Evolutionary conservation across 192 early-diverging fungal species (phyloP).

Genomic region (Backusella westeae): DNA sequence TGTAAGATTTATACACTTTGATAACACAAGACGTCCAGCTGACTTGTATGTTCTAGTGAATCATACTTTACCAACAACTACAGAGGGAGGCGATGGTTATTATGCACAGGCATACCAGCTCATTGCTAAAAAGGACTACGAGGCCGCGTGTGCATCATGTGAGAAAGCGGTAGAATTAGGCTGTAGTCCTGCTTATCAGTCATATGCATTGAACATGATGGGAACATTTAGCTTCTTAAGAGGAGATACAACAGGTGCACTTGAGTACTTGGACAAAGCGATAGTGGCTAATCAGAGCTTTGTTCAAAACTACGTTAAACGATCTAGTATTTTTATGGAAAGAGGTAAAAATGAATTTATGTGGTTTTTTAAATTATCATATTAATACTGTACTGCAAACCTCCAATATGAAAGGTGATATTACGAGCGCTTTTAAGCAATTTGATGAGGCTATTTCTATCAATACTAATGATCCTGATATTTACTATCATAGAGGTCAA

Average conservation of each 20-base stretch:
- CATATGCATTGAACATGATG: constrained; percentile 78
- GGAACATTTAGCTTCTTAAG: constrained; percentile 89
- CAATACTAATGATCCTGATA: constrained; percentile 75
- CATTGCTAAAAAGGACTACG: constrained; percentile 53
- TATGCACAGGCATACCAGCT: constrained; percentile 55
- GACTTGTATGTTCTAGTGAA: background rate
- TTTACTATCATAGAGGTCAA: constrained; percentile 81
- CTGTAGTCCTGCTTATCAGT: constrained; percentile 45
- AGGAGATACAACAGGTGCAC: constrained; percentile 74
- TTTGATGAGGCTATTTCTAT: constrained; percentile 71
- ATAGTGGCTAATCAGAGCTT: constrained; percentile 74
- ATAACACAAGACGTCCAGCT: background rate
- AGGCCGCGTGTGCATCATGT: constrained; percentile 57
- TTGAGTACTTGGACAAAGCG: constrained; percentile 76
- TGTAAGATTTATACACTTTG: constrained; percentile 12
- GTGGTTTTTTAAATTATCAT: background rate
- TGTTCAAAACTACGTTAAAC: constrained; percentile 85
- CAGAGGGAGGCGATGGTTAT: constrained; percentile 42
- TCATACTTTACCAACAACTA: constrained; percentile 17
- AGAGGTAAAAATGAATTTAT: constrained; percentile 27
- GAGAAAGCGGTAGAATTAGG: constrained; percentile 65
- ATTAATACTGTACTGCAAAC: background rate
- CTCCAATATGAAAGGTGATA: constrained; percentile 39
- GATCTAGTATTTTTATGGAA: constrained; percentile 91
- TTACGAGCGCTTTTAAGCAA: constrained; percentile 57